These are phyloP conservation scores for Aurifilum marmelostoma DNA, from an alignment of 2,329 filamentous ascomycete genomes.

Conservation along the genomic window DNA sequence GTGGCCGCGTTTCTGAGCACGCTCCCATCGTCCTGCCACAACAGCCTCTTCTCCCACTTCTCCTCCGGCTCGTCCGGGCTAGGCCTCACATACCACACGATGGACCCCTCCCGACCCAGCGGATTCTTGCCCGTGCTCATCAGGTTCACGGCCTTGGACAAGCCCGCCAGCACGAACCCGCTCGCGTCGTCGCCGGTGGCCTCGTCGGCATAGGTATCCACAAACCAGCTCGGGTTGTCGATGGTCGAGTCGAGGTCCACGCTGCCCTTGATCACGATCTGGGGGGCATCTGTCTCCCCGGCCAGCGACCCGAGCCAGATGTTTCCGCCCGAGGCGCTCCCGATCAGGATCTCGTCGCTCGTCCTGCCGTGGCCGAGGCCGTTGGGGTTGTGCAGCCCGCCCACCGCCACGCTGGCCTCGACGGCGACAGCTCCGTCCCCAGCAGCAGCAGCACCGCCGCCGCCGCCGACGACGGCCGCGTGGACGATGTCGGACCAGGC, in stretches of 20 bases:
- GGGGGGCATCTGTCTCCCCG: slow-evolving; percentile 28
- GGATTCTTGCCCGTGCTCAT: slow-evolving; percentile 37
- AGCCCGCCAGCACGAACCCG: slow-evolving; percentile 55
- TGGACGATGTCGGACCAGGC: slow-evolving; percentile 25
- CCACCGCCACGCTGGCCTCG: slow-evolving; percentile 17
- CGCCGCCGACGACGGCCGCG: slow-evolving; percentile 6
- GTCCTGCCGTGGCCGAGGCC: slow-evolving; percentile 24
- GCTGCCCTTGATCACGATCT: slow-evolving; percentile 45
- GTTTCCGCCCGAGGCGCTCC: slow-evolving; percentile 17
- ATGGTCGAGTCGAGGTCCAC: slow-evolving; percentile 49
- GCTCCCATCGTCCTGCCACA: slow-evolving; percentile 62
- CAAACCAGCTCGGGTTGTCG: slow-evolving; percentile 64
- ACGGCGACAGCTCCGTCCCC: slow-evolving; percentile 18
- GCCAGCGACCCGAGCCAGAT: slow-evolving; percentile 16
- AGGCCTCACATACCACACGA: slow-evolving; percentile 49
- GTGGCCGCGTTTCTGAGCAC: slow-evolving; percentile 53
- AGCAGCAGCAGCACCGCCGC: not conserved
- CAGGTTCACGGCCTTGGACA: slow-evolving; percentile 47
- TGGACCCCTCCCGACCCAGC: slow-evolving; percentile 44
- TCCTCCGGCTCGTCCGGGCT: slow-evolving; percentile 19
- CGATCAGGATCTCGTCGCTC: slow-evolving; percentile 23
- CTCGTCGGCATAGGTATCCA: slow-evolving; percentile 52
- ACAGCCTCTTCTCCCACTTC: slow-evolving; percentile 48
- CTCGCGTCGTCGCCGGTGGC: slow-evolving; percentile 53
- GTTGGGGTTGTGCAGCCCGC: slow-evolving; percentile 24